Evolutionary conservation across 2,329 filamentous ascomycete genomes (phyloP).

Genomic region (Colletotrichum sp.): DNA sequence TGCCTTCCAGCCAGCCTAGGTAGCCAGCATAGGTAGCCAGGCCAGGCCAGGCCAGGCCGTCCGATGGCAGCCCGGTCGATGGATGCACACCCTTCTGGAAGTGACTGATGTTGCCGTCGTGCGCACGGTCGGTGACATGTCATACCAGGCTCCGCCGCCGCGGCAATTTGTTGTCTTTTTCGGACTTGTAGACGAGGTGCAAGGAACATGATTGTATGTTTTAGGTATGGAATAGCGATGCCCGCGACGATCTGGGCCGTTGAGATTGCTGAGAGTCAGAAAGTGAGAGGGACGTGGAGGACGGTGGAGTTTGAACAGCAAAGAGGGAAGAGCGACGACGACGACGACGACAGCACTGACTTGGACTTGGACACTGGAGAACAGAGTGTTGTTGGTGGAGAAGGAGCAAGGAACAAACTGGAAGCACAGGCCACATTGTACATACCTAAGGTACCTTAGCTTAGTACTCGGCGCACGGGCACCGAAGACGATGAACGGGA

Average conservation of each 20-base stretch:
- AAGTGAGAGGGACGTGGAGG: background rate
- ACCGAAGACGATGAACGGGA: background rate
- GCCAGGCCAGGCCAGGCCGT: background rate
- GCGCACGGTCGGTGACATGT: constrained; percentile 7
- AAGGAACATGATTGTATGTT: background rate
- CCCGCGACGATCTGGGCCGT: constrained; percentile 9
- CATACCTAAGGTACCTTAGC: too few species aligned
- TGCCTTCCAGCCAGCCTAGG: background rate
- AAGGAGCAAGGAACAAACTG: background rate
- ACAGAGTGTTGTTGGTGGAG: background rate
- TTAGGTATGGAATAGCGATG: background rate
- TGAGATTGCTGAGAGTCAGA: background rate
- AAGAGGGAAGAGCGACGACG: background rate
- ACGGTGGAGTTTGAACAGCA: background rate
- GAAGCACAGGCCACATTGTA: background rate
- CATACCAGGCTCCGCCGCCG: background rate
- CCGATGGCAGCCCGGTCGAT: background rate
- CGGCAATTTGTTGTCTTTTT: background rate
- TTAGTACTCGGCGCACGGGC: background rate
- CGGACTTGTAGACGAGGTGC: background rate
- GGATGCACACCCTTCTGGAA: background rate
- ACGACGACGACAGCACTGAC: background rate
- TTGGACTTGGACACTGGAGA: background rate
- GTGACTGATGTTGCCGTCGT: background rate
- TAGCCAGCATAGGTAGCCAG: too few species aligned